Conservation (phyloP, 2,329 filamentous ascomycete species). For the Fusarium sp. region DNA sequence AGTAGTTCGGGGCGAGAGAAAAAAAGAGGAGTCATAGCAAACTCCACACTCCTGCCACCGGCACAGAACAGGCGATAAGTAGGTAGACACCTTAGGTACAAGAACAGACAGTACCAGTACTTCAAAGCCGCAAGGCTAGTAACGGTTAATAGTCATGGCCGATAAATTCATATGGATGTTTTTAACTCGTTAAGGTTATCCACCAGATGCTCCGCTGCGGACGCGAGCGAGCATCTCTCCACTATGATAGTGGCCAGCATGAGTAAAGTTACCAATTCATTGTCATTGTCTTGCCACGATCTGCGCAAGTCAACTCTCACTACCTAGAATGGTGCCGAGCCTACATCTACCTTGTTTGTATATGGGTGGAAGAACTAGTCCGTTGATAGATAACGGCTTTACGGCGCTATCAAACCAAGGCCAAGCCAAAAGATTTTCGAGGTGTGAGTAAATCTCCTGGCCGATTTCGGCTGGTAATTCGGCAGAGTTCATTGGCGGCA, state of each 20-base stretch:
- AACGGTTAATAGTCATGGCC: slow-evolving; percentile 26
- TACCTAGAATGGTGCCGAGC: neutral
- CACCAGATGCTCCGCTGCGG: slow-evolving; percentile 41
- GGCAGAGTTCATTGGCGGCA: slow-evolving; percentile 40
- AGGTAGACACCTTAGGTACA: slow-evolving; percentile 12
- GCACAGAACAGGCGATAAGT: slow-evolving; percentile 36
- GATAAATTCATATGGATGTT: slow-evolving; percentile 8
- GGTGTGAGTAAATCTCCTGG: slow-evolving; percentile 28
- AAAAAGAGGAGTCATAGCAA: slow-evolving; percentile 42
- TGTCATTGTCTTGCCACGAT: neutral
- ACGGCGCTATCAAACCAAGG: slow-evolving; percentile 11
- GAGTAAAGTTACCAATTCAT: neutral
- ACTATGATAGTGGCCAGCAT: slow-evolving; percentile 23
- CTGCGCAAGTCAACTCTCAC: neutral
- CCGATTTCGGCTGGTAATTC: slow-evolving; percentile 48
- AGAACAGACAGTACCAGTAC: slow-evolving; percentile 11
- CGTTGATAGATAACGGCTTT: slow-evolving; percentile 22
- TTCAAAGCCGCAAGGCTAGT: slow-evolving; percentile 38
- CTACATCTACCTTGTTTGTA: neutral
- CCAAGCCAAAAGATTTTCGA: slow-evolving; percentile 12
- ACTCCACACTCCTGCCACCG: slow-evolving; percentile 40
- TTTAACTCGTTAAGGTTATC: slow-evolving; percentile 37
- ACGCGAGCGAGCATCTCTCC: slow-evolving; percentile 27
- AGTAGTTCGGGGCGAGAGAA: slow-evolving; percentile 25
- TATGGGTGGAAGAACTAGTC: slow-evolving; percentile 17